Evolutionary conservation across 148 eudicot species (phyloP), one percentile per base, ranked within the genome.

Genomic region (Rhododendron vialii): DNA sequence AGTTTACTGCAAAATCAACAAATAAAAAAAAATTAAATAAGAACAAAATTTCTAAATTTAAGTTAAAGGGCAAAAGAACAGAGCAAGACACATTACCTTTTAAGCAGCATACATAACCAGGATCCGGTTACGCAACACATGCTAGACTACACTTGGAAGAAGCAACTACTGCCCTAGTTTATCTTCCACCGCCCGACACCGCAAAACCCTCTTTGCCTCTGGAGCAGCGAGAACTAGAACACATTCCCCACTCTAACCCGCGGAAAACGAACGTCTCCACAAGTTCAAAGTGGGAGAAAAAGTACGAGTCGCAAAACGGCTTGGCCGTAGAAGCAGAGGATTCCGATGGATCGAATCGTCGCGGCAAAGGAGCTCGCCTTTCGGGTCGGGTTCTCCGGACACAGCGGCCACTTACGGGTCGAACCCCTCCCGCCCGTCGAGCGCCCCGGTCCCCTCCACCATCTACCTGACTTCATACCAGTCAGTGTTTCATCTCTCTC

Each of bases 371-470:
- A 91, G 63, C 81, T 96, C 9, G 80, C 95, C 0, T 96, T 96
- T 83, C 94, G 98, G 88, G 94, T 96, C 86, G 98, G 96, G 80
- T 91, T 96, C 81, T 85, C 96, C 82, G 98, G 98, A 20, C 94
- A 96, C 89, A 88, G 92, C 38, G 98, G 94, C 30, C 98, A 96
- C 85, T 93, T 96, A 76, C 86, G 90, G 26, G 43, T 96, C 89
- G 94, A 96, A 80, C 98, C 98, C 80, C 95, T 96, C 75, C 96
- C 98, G 48, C 94, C 98, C 3, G 98, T 92, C 50, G 90, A 93
- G 86, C 88, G 92, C 88, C 87, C 88, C 76, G 48, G 61, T 82
- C 90, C 92, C 63, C 92, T 94, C 55, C 86, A 87, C 84, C 80
- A 89, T 26, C 94, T 96, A 7, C 98, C 98, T 5, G 98, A 95